These are phyloP conservation scores for Halophytophthora polymorphica DNA, from an alignment of 352 stramenopile species.

Conservation along the genomic window DNA sequence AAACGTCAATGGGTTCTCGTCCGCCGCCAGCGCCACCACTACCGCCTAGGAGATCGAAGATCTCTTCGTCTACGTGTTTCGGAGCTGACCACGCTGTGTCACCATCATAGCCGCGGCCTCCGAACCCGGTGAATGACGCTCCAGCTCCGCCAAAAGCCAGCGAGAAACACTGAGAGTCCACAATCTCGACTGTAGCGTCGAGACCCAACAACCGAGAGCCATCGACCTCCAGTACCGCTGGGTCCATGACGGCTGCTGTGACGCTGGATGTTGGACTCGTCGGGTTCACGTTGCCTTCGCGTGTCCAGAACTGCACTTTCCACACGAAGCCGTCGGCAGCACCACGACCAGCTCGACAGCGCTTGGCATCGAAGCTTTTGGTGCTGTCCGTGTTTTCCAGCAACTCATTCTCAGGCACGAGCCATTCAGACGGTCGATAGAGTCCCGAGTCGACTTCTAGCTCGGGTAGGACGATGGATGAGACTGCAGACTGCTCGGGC, in stretches of 20 bases:
- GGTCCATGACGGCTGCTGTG: slow-evolving; percentile 23
- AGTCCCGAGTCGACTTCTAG: slow-evolving; percentile 20
- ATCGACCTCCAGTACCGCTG: slow-evolving; percentile 41
- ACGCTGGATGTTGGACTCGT: slow-evolving; percentile 69
- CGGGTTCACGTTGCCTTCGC: slow-evolving; percentile 72
- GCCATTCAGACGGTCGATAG: slow-evolving; percentile 53
- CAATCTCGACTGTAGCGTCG: slow-evolving; percentile 52
- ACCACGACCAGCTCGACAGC: slow-evolving; percentile 82
- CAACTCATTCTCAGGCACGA: slow-evolving; percentile 39
- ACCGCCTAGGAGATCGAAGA: slow-evolving; percentile 87
- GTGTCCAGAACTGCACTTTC: slow-evolving; percentile 90
- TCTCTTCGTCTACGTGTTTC: slow-evolving; percentile 40
- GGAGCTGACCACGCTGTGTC: slow-evolving; percentile 12
- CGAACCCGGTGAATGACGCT: slow-evolving; percentile 51
- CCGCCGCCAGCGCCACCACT: slow-evolving; percentile 89
- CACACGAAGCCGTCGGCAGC: slow-evolving; percentile 82
- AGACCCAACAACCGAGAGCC: slow-evolving; percentile 36
- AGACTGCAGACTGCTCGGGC: slow-evolving; percentile 39
- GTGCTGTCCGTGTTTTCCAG: slow-evolving; percentile 39
- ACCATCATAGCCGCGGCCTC: slow-evolving; percentile 54
- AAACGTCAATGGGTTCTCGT: slow-evolving; percentile 74
- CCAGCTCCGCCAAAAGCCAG: slow-evolving; percentile 88
- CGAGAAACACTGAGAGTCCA: slow-evolving; percentile 84
- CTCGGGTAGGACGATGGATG: slow-evolving; percentile 27
- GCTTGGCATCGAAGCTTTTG: slow-evolving; percentile 58